Evolutionary conservation across 495 filamentous ascomycete genomes (phyloP).

Genomic region (Cudoniella acicularis): DNA sequence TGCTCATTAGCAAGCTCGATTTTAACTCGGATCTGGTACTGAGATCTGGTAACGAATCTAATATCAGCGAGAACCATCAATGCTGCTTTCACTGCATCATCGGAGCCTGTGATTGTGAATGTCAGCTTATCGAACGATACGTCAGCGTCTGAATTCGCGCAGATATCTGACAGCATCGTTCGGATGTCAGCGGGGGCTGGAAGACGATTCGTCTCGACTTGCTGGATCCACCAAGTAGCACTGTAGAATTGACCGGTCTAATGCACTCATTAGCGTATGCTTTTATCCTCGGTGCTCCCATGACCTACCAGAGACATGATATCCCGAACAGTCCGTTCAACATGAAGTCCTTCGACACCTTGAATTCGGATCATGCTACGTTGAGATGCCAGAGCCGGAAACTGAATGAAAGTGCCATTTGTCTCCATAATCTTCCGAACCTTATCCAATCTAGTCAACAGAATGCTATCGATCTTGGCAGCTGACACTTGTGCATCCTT

Average conservation of each 20-base stretch:
- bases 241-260: conserved; percentile 97
- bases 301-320: conserved; percentile 82
- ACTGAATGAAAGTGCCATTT: conserved; percentile 89
- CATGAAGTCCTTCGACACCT: conserved; percentile 84
- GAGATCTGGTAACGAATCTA: conserved; percentile 78
- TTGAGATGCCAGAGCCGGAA: conserved; percentile 79
- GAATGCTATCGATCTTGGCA: conserved; percentile 88
- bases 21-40: conserved; percentile 93
- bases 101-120: conserved; percentile 91
- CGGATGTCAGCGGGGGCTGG: conserved; percentile 75
- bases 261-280: conserved; percentile 29
- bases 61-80: conserved; percentile 90
- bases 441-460: conserved; percentile 89
- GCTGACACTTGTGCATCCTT: conserved; percentile 85
- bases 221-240: conserved; percentile 91
- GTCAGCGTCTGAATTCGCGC: conserved; percentile 91
- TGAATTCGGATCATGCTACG: conserved; percentile 80
- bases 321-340: conserved; percentile 89
- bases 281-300: background rate
- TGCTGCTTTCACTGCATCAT: conserved; percentile 91
- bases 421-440: conserved; percentile 96
- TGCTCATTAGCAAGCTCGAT: conserved; percentile 99
- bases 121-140: conserved; percentile 89
- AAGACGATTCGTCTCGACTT: conserved; percentile 65
- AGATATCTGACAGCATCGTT: conserved; percentile 91